Conservation (phyloP, 495 filamentous ascomycete genomes). For the Aspergillus haitiensis region DNA sequence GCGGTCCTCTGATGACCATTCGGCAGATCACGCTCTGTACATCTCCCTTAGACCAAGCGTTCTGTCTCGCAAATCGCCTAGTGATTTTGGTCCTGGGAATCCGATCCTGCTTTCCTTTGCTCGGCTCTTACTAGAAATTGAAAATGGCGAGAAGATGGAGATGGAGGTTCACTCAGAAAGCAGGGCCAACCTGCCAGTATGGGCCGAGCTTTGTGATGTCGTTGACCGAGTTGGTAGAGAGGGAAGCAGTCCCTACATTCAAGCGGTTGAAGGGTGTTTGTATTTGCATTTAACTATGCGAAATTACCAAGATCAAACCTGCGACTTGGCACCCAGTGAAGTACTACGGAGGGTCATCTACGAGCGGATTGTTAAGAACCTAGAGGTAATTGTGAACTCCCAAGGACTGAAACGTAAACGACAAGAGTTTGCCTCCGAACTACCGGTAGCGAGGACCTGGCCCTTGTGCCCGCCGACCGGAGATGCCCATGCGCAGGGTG, state of each 20-base stretch:
- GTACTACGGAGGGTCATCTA: neutral
- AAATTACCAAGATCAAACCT: neutral
- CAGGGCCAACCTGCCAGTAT: neutral
- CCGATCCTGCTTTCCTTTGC: constrained; percentile 11
- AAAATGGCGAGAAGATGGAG: constrained; percentile 5
- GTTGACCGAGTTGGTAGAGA: constrained; percentile 4
- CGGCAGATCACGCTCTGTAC: neutral
- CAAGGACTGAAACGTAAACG: constrained; percentile 6
- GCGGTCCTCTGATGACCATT: neutral
- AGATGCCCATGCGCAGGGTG: neutral
- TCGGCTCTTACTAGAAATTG: constrained; percentile 9
- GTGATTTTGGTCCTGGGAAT: constrained; percentile 1
- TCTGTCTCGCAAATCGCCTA: neutral
- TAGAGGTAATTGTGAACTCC: neutral
- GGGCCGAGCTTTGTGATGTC: constrained; percentile 6
- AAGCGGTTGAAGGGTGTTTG: constrained; percentile 8
- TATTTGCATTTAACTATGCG: constrained; percentile 2
- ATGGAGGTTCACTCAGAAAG: constrained; percentile 9
- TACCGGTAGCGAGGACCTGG: neutral
- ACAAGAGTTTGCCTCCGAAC: constrained; percentile 3
- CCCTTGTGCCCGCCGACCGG: neutral
- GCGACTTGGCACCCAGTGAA: neutral
- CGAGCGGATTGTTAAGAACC: constrained; percentile 1
- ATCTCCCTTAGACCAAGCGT: constrained; percentile 5
- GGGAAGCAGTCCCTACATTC: constrained; percentile 1